Evolutionary conservation across 257 asterid species (phyloP).

Genomic region (Solanum tacnaense): DNA sequence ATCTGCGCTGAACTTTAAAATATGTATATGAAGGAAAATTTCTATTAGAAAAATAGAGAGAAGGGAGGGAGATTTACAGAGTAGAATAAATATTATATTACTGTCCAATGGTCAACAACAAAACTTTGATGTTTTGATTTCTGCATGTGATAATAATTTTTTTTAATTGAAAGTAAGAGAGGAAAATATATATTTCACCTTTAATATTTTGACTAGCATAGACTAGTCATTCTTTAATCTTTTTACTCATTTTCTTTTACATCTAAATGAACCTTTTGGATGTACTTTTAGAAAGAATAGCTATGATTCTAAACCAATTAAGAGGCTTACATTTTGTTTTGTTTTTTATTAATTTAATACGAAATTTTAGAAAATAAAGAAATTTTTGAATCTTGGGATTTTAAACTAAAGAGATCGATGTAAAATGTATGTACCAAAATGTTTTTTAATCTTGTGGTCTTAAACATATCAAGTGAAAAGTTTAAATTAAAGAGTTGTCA

Average conservation of each 20-base stretch:
- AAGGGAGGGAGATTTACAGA: not conserved
- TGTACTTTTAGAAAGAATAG: not conserved
- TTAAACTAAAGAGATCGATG: not conserved
- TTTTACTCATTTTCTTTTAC: not conserved
- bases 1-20: not conserved
- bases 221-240: not conserved
- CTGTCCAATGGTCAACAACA: not conserved
- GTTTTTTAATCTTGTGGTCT: too few species aligned
- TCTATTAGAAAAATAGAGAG: too few species aligned
- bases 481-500: too few species aligned
- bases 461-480: not conserved
- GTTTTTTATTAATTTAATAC: too few species aligned
- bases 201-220: not conserved
- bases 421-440: not conserved
- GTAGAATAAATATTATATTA: not conserved
- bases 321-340: not conserved
- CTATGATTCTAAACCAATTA: not conserved
- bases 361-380: not conserved
- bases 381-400: rapidly evolving
- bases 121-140: not conserved
- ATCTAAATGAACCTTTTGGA: not conserved
- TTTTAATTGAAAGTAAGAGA: not conserved
- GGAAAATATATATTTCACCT: not conserved
- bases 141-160: not conserved
- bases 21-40: not conserved